Base-by-base conservation (phyloP, 305 asterid species). In the Fraxinus xanthoxyloides region DNA sequence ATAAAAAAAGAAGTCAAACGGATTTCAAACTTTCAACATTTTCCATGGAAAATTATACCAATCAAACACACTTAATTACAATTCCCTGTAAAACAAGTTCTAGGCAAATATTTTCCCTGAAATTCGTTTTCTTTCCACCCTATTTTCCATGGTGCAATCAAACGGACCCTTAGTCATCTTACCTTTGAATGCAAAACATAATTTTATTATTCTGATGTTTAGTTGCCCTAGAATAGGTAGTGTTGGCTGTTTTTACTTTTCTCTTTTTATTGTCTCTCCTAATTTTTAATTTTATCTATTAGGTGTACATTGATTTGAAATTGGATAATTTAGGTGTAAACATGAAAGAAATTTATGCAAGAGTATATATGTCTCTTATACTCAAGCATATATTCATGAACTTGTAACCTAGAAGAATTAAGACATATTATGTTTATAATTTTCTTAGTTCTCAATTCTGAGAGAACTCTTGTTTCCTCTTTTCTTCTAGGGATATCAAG, bases 401-500 rank as follows among this genome's bases (percentile, higher is more conserved):
- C 61, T 78, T 46, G 79, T 78, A 72, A 72, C 75, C 43, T 79
- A 43, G 9, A 61, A 82, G 78, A 77, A 43, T 51, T n/a, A n/a
- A 65, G 35, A 69, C 40, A 46, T 32, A 15, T 72, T 31, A 31
- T 31, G 51, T 69, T 38, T 72, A 59, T 36, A 36, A 72, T 61
- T 80, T 48, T 82, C 76, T 69, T 46, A n/a, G n/a, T n/a, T n/a
- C n/a, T n/a, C n/a, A 32, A 30, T 17, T 77, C 82, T 83, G 34
- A 74, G 79, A 30, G 69, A 85, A 81, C 77, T 24, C 78, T 75
- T 75, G 23, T 79, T 75, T 76, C 40, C 77, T 82, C 80, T 77
- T 54, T 78, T 83, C 79, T 82, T 87, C 77, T 85, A 96, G 99
- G 93, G 99, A 96, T 88, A 92, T 96, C 82, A 96, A 96, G 89